Percentiles rank a stretch among this genome's conserved stretches.
Conservation (phyloP, 805 yeast species). For the Saccharomycopsis malanga region DNA sequence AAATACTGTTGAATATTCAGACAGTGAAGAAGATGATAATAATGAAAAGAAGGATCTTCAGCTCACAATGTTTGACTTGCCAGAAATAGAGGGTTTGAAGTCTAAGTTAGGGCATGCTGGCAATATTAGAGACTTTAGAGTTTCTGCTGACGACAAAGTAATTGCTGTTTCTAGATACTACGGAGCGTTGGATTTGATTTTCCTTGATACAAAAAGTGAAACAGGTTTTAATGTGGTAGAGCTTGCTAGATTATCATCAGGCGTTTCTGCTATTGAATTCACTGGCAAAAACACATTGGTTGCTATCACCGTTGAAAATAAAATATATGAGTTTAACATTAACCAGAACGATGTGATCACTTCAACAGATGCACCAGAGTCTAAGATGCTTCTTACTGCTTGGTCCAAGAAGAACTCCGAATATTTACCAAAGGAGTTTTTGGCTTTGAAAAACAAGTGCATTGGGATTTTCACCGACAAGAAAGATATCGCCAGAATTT, state of each 20-base stretch:
- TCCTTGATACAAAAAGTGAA: constrained; percentile 27
- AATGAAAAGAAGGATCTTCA: constrained; percentile 30
- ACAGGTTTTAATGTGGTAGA: constrained; percentile 25
- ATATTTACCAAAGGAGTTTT: constrained; percentile 59
- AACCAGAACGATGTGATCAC: constrained; percentile 22
- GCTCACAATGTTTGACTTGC: constrained; percentile 29
- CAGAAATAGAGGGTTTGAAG: constrained; percentile 31
- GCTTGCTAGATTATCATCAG: constrained; percentile 52
- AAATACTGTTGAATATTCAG: constrained; percentile 24
- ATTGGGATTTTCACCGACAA: constrained; percentile 58
- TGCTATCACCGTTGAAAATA: constrained; percentile 67
- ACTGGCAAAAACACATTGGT: constrained; percentile 45
- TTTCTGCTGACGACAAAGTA: constrained; percentile 37
- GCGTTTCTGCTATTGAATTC: constrained; percentile 57
- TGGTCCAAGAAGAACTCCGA: constrained; percentile 83
- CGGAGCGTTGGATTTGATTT: constrained; percentile 54
- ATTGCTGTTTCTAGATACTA: constrained; percentile 52
- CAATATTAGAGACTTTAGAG: constrained; percentile 45
- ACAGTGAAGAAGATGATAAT: constrained; percentile 31
- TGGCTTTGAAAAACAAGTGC: constrained; percentile 55
- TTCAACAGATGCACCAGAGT: neutral
- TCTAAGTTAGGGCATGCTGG: constrained; percentile 40
- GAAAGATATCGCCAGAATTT: constrained; percentile 39
- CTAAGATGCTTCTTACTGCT: constrained; percentile 42
- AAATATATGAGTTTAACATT: constrained; percentile 57